Evolutionary conservation across 2,329 filamentous ascomycete species (phyloP), one percentile per base, ranked within the genome.

Genomic region (Ceratocystis papillata): DNA sequence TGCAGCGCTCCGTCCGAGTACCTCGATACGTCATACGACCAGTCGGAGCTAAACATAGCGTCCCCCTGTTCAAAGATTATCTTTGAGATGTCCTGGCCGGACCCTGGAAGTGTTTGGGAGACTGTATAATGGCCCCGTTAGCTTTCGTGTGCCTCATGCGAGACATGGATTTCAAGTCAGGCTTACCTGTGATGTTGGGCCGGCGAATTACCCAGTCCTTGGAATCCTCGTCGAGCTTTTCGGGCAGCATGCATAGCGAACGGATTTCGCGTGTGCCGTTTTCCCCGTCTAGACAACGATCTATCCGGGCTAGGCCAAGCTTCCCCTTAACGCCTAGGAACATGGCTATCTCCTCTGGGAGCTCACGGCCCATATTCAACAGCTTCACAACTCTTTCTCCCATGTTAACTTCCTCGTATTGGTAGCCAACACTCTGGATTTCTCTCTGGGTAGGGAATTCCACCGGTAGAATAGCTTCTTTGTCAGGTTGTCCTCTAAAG

Each of bases 311-410:
- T 30, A 93, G 73, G 6, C 80, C 83, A 30, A 93, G 76, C 63
- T 81, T 81, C 67, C 86, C 84, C 70, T 81, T 83, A 55, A 87
- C 81, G 7, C 87, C 87, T 4, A 91, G 78, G 67, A 87, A 89
- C 65, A 79, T 79, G 69, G 79, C 78, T 66, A 91, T 76, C 74
- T 89, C 86, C 1, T 75, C 74, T 3, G 88, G 82, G 15, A 87
- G 73, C 63, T 88, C 84, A 30, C 74, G 74, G 48, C 76, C 77
- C 76, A 87, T 76, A 71, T 86, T 83, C 67, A 86, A 77, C 1
- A 82, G 83, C 41, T 70, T 75, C 10, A 80, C 74, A 1, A 75
- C 76, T 10, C 88, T 83, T 68, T 80, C 81, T 83, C 86, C 89
- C 70, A 91, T 83, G 33, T 76, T 81, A 67, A 92, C 79, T n/a